These are phyloP conservation scores for Phytomonas sp. DNA, from an alignment of 208 protist genomes.

Conservation along the genomic window DNA sequence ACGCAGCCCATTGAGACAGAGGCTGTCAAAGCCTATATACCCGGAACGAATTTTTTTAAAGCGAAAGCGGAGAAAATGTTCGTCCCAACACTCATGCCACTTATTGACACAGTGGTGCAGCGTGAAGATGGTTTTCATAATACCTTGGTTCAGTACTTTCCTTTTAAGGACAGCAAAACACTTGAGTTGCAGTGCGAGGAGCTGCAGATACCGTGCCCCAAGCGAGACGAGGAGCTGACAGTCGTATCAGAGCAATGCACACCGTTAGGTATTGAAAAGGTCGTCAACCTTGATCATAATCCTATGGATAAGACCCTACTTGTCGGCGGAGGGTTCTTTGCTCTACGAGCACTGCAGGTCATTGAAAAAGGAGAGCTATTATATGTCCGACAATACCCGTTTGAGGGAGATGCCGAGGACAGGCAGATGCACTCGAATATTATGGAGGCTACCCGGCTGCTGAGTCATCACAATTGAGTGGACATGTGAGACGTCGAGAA, in stretches of 20 bases:
- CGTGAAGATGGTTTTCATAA: conserved; percentile 72
- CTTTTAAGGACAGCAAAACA: conserved; percentile 27
- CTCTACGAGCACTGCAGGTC: conserved; percentile 52
- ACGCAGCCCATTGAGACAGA: conserved; percentile 70
- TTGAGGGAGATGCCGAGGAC: conserved; percentile 25
- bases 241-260: conserved; percentile 13
- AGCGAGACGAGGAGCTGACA: conserved; percentile 18
- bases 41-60: conserved; percentile 84
- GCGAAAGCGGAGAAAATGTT: conserved; percentile 71
- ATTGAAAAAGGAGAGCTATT: conserved; percentile 66
- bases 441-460: conserved; percentile 59
- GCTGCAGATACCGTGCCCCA: conserved; percentile 34
- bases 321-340: conserved; percentile 60
- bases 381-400: conserved; percentile 59
- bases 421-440: conserved; percentile 50
- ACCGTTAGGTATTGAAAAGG: conserved; percentile 10
- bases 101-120: conserved; percentile 74
- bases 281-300: conserved; percentile 23
- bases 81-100: conserved; percentile 78
- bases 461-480: conserved; percentile 21
- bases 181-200: conserved; percentile 36
- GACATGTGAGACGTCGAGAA: neutral
- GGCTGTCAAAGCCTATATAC: conserved; percentile 48
- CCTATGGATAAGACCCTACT: conserved; percentile 31
- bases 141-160: conserved; percentile 69